phyloP scores from a whole-genome alignment of 2,329 filamentous ascomycete genomes.

The Fonsecaea multimorphosa region DNA sequence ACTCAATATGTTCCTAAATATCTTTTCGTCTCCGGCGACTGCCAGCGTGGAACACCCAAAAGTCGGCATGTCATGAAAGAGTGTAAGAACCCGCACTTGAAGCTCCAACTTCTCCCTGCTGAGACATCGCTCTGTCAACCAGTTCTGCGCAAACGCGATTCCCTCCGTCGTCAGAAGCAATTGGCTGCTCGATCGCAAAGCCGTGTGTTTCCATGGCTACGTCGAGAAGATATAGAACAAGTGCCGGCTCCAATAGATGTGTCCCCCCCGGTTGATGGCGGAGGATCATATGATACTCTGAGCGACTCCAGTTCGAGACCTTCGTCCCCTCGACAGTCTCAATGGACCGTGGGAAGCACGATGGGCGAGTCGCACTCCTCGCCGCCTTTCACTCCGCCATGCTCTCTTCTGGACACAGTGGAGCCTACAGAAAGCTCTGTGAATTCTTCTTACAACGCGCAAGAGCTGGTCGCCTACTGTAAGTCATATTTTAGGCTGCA shows the following conservation, averaged over 20 bases:
- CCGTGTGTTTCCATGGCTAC: conserved; percentile 28
- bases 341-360: conserved; percentile 13
- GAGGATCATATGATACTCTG: conserved; percentile 10
- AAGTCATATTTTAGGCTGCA: background rate
- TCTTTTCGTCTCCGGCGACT: conserved; percentile 23
- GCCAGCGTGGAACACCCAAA: conserved; percentile 22
- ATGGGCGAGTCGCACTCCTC: conserved; percentile 6
- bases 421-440: background rate
- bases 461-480: conserved; percentile 9
- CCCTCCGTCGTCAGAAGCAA: conserved; percentile 27
- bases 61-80: conserved; percentile 30
- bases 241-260: background rate
- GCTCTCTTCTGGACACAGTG: conserved; percentile 2
- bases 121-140: background rate
- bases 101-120: background rate
- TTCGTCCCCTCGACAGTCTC: conserved; percentile 20
- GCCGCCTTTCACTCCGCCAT: conserved; percentile 6
- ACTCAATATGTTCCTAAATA: conserved; percentile 24
- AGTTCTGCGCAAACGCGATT: conserved; percentile 27
- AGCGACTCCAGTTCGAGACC: conserved; percentile 17
- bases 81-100: conserved; percentile 10
- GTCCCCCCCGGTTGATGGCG: conserved; percentile 1
- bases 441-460: background rate
- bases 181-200: conserved; percentile 24
- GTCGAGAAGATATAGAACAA: conserved; percentile 27